Base-by-base conservation (phyloP, 495 filamentous ascomycete species). In the Cenococcum geophilum region DNA sequence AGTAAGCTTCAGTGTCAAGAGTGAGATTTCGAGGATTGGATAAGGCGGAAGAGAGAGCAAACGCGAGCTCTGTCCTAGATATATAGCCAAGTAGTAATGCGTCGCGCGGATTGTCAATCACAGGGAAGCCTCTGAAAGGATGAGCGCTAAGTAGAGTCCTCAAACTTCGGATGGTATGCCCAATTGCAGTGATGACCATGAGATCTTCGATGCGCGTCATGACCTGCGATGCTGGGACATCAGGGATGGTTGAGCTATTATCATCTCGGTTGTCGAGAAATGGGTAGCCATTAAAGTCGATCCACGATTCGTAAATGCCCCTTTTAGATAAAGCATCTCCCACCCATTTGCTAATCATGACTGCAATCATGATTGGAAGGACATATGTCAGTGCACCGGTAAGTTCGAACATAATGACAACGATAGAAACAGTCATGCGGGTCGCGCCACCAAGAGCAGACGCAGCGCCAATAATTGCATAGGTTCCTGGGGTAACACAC, bases 321-420 rank as follows among this genome's bases (percentile, higher is more conserved):
- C 88, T 84, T 53, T 89, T 89, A 18, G 89, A 89, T 73, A 98
- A 95, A 27, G 92, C 93, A 73, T 98, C 93, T 68, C 93, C 93
- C 21, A 96, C 91, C 93, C 93, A 98, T 74, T 98, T 98, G 61
- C 87, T 89, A 22, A 97, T 76, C 92, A 98, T 96, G 61, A 98
- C 93, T n/a, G 95, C 91, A 61, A 98, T 88, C 93, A 98, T 98
- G 71, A 98, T 97, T 20, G 93, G 93, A 11, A 98, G 85, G 35
- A 98, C 93, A 71, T 98, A 97, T 0, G 92, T 95, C 14, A 98
- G 77, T 0, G 93, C 95, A 25, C 93, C 93, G 0, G 93, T 98
- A 27, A 98, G 84, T 75, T 98, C 93, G 66, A 97, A 98, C 89
- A 96, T 97, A 75, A 98, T 97, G 63, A 97, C 93, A 2, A 97